Conservation (phyloP, 2,329 filamentous ascomycete genomes). For the Rosellinia necatrix region DNA sequence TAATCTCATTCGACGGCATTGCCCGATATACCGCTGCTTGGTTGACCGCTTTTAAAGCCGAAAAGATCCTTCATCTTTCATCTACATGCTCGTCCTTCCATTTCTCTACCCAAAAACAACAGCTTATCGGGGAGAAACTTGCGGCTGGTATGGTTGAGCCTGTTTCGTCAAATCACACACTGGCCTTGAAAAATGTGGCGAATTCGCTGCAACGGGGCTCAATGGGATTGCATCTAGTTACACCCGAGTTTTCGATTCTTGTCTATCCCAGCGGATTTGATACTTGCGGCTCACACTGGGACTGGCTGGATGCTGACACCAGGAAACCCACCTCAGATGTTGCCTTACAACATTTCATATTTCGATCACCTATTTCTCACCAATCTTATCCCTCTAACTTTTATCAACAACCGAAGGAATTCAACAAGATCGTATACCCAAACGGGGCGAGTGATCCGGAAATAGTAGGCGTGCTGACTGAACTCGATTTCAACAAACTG, state of each 20-base stretch:
- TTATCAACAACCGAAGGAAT: conserved; percentile 7
- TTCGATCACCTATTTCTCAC: conserved; percentile 24
- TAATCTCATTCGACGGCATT: conserved; percentile 35
- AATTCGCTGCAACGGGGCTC: conserved; percentile 29
- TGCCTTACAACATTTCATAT: conserved; percentile 36
- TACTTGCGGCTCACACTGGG: conserved; percentile 35
- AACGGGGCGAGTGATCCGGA: conserved; percentile 23
- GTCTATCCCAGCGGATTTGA: conserved; percentile 35
- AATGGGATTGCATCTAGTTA: conserved; percentile 35
- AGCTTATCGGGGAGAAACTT: conserved; percentile 27
- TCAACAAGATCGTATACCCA: conserved; percentile 7
- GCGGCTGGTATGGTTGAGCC: conserved; percentile 32
- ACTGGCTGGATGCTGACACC: conserved; percentile 23
- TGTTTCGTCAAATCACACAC: conserved; percentile 17
- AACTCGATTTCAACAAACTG: conserved; percentile 30
- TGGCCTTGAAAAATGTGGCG: conserved; percentile 32
- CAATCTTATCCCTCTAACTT: conserved; percentile 31
- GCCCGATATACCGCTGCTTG: conserved; percentile 32
- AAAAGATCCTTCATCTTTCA: conserved; percentile 32
- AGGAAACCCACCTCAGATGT: conserved; percentile 16
- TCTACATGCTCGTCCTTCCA: conserved; percentile 34
- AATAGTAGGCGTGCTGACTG: conserved; percentile 30
- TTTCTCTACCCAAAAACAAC: conserved; percentile 27
- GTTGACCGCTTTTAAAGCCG: conserved; percentile 33
- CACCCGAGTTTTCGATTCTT: conserved; percentile 37